Evolutionary conservation across 2,329 filamentous ascomycete genomes (phyloP).

Genomic region (Fusarium dimerum): DNA sequence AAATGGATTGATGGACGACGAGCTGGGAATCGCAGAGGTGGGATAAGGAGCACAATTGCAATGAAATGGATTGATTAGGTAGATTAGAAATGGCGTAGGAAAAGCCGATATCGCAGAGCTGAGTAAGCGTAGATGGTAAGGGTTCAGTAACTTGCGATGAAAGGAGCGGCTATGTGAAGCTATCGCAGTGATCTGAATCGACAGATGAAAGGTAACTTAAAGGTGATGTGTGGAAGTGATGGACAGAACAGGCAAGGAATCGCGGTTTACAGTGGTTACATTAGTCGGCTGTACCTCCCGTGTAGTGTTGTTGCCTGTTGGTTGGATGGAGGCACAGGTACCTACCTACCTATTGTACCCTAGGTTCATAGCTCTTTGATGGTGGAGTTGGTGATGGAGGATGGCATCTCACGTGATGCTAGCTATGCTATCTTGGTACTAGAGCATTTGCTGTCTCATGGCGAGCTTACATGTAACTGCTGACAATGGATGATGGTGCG

Average conservation of each 20-base stretch:
- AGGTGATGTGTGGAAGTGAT: neutral
- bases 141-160: neutral
- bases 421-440: too few relatives aligned
- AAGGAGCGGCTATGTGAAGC: neutral
- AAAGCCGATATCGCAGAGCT: neutral
- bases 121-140: neutral
- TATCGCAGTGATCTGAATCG: slow-evolving; percentile 5
- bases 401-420: slow-evolving; percentile 27
- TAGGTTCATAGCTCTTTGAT: neutral
- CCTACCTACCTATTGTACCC: neutral
- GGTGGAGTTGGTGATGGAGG: neutral
- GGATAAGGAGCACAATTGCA: neutral
- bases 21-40: neutral
- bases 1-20: slow-evolving; percentile 1
- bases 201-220: neutral
- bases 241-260: neutral
- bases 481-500: too few relatives aligned
- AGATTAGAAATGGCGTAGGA: neutral
- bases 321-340: too few relatives aligned
- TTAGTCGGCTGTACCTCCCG: slow-evolving; percentile 9
- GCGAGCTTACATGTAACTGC: too few relatives aligned
- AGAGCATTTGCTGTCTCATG: too few relatives aligned
- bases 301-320: neutral
- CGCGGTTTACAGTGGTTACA: slow-evolving; percentile 29
- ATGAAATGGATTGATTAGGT: neutral